Evolutionary conservation across 257 asterid genomes (phyloP).

Genomic region (Nicotiana noctiflora): DNA sequence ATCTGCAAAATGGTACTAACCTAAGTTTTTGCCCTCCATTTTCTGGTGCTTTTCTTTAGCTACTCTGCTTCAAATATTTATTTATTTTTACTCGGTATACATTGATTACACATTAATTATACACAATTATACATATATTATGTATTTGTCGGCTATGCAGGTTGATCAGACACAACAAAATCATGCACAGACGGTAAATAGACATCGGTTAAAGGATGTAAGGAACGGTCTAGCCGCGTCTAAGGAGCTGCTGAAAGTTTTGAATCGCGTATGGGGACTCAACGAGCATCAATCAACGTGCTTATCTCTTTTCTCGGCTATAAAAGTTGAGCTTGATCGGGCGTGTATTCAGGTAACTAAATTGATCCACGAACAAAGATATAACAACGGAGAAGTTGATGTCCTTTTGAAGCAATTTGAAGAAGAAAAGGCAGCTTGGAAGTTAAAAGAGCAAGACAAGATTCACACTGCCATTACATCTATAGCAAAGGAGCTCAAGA

Average conservation of each 20-base stretch:
- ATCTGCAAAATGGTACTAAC: not conserved
- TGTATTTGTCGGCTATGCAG: slow-evolving; percentile 26
- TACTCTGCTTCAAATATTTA: not conserved
- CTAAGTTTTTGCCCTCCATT: not conserved
- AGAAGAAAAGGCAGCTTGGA: slow-evolving; percentile 59
- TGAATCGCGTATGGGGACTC: slow-evolving; percentile 44
- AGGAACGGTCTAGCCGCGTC: slow-evolving; percentile 66
- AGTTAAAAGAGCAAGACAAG: slow-evolving; percentile 64
- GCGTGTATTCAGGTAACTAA: slow-evolving; percentile 42
- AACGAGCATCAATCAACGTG: slow-evolving; percentile 53
- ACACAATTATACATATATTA: not conserved
- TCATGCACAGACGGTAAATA: slow-evolving; percentile 32
- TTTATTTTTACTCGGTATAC: too few species aligned
- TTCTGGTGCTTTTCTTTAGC: not conserved
- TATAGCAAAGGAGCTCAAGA: slow-evolving; percentile 56
- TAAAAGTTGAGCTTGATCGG: slow-evolving; percentile 67
- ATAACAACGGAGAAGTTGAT: slow-evolving; percentile 39
- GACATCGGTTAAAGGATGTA: slow-evolving; percentile 56
- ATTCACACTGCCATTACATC: slow-evolving; percentile 49
- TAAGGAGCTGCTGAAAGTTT: slow-evolving; percentile 57
- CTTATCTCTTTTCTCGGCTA: slow-evolving; percentile 59
- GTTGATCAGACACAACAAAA: slow-evolving; percentile 38
- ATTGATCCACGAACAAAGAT: slow-evolving; percentile 50
- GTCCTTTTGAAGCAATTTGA: slow-evolving; percentile 48
- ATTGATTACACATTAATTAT: too few species aligned